Base-by-base conservation (phyloP, 2,329 filamentous ascomycete species). In the Cladosporium oxysporum region DNA sequence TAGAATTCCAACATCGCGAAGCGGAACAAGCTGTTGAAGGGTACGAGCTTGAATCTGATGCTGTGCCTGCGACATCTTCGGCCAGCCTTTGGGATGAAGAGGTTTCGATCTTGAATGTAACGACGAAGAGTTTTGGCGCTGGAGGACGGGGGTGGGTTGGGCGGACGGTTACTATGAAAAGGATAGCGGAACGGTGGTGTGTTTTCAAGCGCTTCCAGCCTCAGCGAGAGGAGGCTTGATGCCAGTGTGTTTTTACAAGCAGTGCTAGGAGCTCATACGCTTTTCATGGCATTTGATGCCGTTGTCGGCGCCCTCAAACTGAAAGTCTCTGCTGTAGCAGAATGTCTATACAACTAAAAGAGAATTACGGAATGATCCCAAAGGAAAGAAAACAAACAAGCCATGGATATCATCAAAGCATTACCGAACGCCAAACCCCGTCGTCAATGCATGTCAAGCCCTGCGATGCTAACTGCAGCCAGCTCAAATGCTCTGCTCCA, bases 401-500 rank as follows among this genome's bases (percentile, higher is more conserved):
- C 31, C 52, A 31, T 55, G 55, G 61, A 63, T 63, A 63, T 63
- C 61, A 57, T 57, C 41, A 37, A 63, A 63, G 33, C 50, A 63
- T 23, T 26, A 12, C 55, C 55, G 41, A 57, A 55, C 61, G 50
- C 61, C 60, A n/a, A n/a, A 8, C 14, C 16, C 23, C 21, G 23
- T 59, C 57, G 21, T 44, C 31, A 47, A 59, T 59, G 57, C 57
- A 47, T 21, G n/a, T 33, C 18, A 10, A 29, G 16, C 16, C 35
- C 26, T 18, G 23, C 16, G 37, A 21, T 16, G 23, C 10, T n/a
- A 35, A 21, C 3, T 26, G 26, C 23, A 59, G 26, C 16, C 16
- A 18, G 28, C 53, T 65, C 55, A 76, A 71, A 95, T 87, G 65
- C 89, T 90, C 80, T 97, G 93, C 80, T 98, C 95, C 93, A 99